Evolutionary conservation across 306 rosid genomes (phyloP), one percentile per base, ranked within the genome.

Genomic region (Rosa persica): DNA sequence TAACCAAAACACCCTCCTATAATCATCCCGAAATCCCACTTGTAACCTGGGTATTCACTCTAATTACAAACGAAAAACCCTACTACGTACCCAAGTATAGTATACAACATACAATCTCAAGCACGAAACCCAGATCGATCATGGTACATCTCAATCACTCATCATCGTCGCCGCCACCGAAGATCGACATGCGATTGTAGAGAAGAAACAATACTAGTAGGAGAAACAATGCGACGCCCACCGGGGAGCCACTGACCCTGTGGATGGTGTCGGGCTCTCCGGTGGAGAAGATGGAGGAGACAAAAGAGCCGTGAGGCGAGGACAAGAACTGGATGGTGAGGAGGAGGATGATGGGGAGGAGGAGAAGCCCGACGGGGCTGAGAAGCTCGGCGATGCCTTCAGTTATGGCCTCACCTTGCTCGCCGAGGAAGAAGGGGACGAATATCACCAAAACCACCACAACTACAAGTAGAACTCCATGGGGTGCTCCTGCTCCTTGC

Each of bases 321-420:
- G 99, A 95, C 82, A 95, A 97, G 76, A 93, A 89, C 81, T 95
- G 99, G 19, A 93, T 95, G 27, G 83, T 73, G 81, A 95, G 93
- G 11, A 95, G 98, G 83, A 95, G 99, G 12, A 89, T 5, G 20
- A 95, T 83, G 42, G 98, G 98, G 25, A 95, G 91, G 34, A 95
- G 93, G 52, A 95, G 96, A 2, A 93, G 91, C 5, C 98, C 98
- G 0, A 95, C 16, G 0, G 98, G 98, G 71, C 94, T 95, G 0
- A 95, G 81, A 0, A 95, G 92, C 76, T 91, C 97, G 3, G 98
- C 84, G 4, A 95, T 75, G 4, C 87, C 93, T 43, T 85, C 96
- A 3, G 94, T 93, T 40, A 93, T 57, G 79, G 96, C 98, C 67
- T 89, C 94, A 0, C 94, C 98, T 40, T 86, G 89, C 62, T 95